Percentiles rank a stretch among this genome's conserved stretches.
These are phyloP conservation scores for Xylaria curta DNA, from an alignment of 495 filamentous ascomycete genomes.

Conservation along the genomic window DNA sequence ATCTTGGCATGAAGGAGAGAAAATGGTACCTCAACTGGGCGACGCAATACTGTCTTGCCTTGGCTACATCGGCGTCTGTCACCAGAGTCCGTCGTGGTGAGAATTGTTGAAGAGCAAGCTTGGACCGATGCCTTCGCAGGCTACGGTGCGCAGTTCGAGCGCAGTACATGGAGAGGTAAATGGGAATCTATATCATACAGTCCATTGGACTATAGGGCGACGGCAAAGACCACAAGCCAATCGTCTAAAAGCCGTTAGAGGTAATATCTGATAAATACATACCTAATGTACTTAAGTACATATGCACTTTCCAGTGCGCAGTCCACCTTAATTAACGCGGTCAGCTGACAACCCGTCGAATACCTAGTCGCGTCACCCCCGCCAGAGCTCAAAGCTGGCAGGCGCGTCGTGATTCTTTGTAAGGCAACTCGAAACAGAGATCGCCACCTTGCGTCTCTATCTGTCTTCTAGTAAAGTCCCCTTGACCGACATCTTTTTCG, in stretches of 20 bases:
- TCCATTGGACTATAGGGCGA: conserved; percentile 27
- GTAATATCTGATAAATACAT: neutral
- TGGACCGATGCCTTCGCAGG: conserved; percentile 24
- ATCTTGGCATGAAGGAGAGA: too few relatives aligned
- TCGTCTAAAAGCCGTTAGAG: neutral
- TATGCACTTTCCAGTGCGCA: neutral
- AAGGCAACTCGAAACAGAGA: neutral
- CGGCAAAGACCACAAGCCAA: neutral
- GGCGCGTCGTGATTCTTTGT: conserved; percentile 8
- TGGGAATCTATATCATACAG: conserved; percentile 24
- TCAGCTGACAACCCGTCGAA: conserved; percentile 35
- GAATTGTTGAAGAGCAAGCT: conserved; percentile 25
- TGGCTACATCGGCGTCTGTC: conserved; percentile 49
- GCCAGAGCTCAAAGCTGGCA: conserved; percentile 15
- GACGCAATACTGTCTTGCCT: conserved; percentile 56
- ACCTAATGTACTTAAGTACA: too few relatives aligned
- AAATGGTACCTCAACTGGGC: conserved; percentile 52
- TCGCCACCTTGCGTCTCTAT: neutral
- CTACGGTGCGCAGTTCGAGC: conserved; percentile 31
- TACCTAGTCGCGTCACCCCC: conserved; percentile 36
- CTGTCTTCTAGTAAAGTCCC: neutral
- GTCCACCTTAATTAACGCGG: conserved; percentile 34
- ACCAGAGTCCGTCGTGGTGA: conserved; percentile 34
- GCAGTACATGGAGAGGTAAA: conserved; percentile 36
- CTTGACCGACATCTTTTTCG: neutral